A percentile compares a stretch with the other conserved stretches of the same genome.
Conservation (phyloP, 352 stramenopile species). For the Globisporangium polare region DNA sequence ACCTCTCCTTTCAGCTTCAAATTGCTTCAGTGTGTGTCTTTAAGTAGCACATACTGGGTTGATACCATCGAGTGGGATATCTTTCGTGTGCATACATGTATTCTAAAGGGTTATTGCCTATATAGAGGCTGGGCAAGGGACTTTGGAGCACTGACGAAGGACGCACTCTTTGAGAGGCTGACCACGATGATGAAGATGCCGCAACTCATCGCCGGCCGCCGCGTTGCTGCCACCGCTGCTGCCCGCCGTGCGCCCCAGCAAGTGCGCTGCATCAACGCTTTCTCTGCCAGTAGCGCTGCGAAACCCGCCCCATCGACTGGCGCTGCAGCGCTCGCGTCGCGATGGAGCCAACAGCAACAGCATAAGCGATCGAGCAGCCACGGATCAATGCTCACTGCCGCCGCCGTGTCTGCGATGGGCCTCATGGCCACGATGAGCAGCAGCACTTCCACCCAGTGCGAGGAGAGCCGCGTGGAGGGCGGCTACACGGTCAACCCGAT, state of each 20-base stretch:
- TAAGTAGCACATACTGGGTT: too few species aligned
- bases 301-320: background rate
- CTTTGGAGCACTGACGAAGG: background rate
- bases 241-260: slow-evolving; percentile 9
- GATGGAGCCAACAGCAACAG: slow-evolving; percentile 7
- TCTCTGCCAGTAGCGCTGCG: background rate
- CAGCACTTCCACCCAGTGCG: slow-evolving; percentile 16
- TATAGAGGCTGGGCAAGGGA: too few species aligned
- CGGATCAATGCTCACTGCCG: background rate
- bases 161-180: background rate
- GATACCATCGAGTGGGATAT: too few species aligned
- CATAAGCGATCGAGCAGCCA: background rate
- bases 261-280: background rate
- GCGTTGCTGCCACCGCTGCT: background rate
- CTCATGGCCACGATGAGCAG: slow-evolving; percentile 9
- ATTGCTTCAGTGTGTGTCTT: too few species aligned
- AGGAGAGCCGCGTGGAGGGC: slow-evolving; percentile 19
- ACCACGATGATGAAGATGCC: slow-evolving; percentile 1
- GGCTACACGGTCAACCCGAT: slow-evolving; percentile 61
- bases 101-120: background rate
- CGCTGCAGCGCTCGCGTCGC: background rate
- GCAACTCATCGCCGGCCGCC: background rate
- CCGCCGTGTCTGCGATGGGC: slow-evolving; percentile 6
- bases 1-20: too few species aligned
- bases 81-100: background rate